Evolutionary conservation across 1,139 yeast species (phyloP).

Genomic region (Groenewaldozyma auringiensis): DNA sequence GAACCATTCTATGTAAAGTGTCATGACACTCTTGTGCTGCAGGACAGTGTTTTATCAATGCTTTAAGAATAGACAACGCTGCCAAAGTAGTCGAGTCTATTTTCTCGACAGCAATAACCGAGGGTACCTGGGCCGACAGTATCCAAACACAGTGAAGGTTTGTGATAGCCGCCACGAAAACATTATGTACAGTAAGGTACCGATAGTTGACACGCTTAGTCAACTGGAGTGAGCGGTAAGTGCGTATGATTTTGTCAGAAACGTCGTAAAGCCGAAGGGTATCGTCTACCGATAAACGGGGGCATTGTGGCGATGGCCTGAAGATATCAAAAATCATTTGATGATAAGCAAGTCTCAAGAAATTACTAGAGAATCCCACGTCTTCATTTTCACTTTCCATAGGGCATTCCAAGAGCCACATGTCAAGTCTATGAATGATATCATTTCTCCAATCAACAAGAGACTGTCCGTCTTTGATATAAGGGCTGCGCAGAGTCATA

Average conservation of each 20-base stretch:
- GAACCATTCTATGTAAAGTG: background rate
- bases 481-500: background rate
- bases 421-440: background rate
- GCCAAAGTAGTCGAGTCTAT: background rate
- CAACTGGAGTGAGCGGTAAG: constrained; percentile 4
- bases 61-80: background rate
- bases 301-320: constrained; percentile 3
- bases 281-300: background rate
- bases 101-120: background rate
- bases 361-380: background rate
- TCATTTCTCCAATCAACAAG: background rate
- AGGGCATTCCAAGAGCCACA: constrained; percentile 1
- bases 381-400: background rate
- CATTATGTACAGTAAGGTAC: constrained; percentile 23
- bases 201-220: constrained; percentile 10
- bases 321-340: constrained; percentile 6
- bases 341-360: constrained; percentile 4
- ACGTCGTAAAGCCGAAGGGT: background rate
- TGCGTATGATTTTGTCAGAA: constrained; percentile 3
- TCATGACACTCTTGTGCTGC: constrained; percentile 1
- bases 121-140: constrained; percentile 4
- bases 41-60: background rate
- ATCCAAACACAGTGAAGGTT: constrained; percentile 11
- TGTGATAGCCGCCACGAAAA: constrained; percentile 12
- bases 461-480: background rate